Percentiles rank a stretch among this genome's conserved stretches.
phyloP scores from a whole-genome alignment of 257 asterid genomes.

The Solanum ossicruentum region DNA sequence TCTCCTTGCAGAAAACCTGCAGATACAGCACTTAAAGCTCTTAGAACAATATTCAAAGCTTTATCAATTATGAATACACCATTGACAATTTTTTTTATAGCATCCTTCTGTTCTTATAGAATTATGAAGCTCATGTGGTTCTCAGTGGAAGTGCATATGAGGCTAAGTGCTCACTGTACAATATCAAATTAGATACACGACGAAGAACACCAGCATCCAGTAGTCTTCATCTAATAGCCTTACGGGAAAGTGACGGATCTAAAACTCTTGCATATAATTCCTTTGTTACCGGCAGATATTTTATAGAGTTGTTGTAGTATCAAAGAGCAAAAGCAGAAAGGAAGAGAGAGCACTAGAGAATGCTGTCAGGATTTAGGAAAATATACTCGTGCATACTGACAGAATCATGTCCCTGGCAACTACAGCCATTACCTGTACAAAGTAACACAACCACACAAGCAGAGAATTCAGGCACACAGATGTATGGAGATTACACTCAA shows the following conservation, averaged over 20 bases:
- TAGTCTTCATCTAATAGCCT: not conserved
- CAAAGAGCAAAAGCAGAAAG: not conserved
- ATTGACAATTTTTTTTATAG: not conserved
- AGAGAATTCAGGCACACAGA: not conserved
- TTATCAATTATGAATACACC: not conserved
- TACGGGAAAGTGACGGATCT: not conserved
- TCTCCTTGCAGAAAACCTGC: conserved; percentile 60
- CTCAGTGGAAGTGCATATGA: not conserved
- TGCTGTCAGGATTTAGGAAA: not conserved
- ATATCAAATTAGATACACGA: not conserved
- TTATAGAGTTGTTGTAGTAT: not conserved
- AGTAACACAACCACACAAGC: not conserved
- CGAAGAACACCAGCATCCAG: not conserved
- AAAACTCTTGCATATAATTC: not conserved
- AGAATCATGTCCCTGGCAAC: not conserved
- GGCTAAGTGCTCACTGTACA: not conserved
- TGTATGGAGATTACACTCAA: not conserved
- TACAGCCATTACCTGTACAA: not conserved
- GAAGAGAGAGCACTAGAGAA: not conserved
- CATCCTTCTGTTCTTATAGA: not conserved
- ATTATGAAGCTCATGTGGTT: not conserved
- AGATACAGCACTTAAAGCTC: not conserved
- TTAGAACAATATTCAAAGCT: conserved; percentile 2
- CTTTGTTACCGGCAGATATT: not conserved
- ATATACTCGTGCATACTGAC: not conserved